These are phyloP conservation scores for Limnomonas spitsbergensis DNA, from an alignment of 139 green algal species.

Conservation along the genomic window DNA sequence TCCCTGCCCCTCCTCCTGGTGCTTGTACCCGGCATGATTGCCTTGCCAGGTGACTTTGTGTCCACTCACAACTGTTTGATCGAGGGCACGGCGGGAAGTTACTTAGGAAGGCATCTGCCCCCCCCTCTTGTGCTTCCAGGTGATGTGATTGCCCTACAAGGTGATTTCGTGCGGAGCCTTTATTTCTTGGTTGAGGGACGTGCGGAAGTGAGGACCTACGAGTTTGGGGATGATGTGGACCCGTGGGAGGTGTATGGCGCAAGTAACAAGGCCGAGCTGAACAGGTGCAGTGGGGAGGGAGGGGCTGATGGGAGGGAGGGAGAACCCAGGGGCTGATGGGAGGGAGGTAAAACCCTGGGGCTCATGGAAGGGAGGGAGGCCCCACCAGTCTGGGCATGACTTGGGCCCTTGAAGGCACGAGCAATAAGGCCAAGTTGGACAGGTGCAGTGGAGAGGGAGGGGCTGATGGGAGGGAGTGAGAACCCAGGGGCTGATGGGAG, in stretches of 20 bases:
- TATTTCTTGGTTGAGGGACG: constrained; percentile 27
- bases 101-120: no score
- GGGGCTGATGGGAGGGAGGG: not conserved
- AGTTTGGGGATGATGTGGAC: not conserved
- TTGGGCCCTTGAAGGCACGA: not conserved
- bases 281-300: not conserved
- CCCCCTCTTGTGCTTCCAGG: constrained; percentile 7
- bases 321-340: not conserved
- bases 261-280: not conserved
- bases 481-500: not conserved
- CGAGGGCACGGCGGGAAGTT: no score
- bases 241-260: not conserved
- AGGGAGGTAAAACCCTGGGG: not conserved
- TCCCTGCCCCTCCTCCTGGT: no score
- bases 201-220: constrained; percentile 13
- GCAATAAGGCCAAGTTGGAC: not conserved
- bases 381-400: not conserved
- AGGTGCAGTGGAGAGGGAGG: not conserved
- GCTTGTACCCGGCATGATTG: no score
- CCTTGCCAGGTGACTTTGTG: no score
- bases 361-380: not conserved
- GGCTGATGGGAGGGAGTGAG: not conserved
- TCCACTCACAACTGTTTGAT: no score
- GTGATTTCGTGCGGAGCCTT: constrained; percentile 14
- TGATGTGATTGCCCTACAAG: constrained; percentile 25